Evolutionary conservation across 768 basidiomycete genomes (phyloP), one percentile per base, ranked within the genome.

Genomic region (Infundibulicybe gibba): DNA sequence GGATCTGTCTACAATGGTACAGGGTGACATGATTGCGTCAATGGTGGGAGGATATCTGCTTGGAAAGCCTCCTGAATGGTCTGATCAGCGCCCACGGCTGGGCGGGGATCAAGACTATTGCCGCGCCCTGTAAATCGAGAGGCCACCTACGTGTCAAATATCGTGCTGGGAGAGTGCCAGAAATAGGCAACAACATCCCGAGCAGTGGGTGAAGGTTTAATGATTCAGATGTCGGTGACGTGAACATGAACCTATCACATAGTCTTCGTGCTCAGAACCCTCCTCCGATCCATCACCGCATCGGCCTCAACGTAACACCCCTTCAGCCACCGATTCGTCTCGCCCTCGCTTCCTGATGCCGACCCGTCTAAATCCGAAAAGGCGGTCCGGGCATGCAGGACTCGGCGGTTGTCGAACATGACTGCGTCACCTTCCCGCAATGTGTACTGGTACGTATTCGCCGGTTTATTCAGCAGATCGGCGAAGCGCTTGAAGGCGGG

Each of bases 321-420:
- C 66, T 97, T 97, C 45, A 97, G 67, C 94, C 94, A 97, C 44
- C 94, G 67, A 55, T 76, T 82, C 16, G 78, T 65, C 47, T 77
- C 77, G 31, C 75, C 79, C 20, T 77, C 71, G 14, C 55, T 62
- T 31, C 52, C 62, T 3, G 8, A 8, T 25, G 25, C 25, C 10
- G 59, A 49, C 5, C 57, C 69, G 13, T 60, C 64, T 44, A 55
- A 58, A 20, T 70, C 68, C 32, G 76, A 69, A 59, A 97, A 98
- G 11, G 83, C 85, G 1, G 84, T 87, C 17, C 95, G 71, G 0
- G 89, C 92, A 62, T 99, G 95, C 49, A 97, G 62, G 3, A 95
- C 81, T 13, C 95, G 72, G 19, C 94, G 74, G 57, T 98, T 99
- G 60, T 97, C 94, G 54, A 99, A 99, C 9, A 95, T 43, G 15